phyloP scores from a whole-genome alignment of 2,329 filamentous ascomycete species.

The Scytalidium lignicola region DNA sequence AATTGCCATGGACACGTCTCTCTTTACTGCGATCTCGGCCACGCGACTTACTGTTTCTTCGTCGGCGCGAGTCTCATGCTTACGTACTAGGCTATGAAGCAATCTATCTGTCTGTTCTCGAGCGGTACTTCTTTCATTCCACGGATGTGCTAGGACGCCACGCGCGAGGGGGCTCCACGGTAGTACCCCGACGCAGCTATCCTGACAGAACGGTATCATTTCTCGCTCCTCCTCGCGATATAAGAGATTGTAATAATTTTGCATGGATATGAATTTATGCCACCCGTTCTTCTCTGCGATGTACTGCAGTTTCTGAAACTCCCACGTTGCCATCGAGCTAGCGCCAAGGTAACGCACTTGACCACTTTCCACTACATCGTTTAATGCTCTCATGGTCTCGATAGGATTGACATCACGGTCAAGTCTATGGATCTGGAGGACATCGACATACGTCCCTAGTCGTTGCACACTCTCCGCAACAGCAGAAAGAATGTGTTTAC shows the following conservation, averaged over 20 bases:
- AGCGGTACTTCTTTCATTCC: not conserved
- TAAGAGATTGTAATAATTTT: constrained; percentile 52
- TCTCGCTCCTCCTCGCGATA: constrained; percentile 54
- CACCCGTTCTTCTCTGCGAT: constrained; percentile 52
- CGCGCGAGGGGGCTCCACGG: constrained; percentile 29
- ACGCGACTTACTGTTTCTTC: constrained; percentile 32
- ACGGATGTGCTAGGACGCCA: constrained; percentile 23
- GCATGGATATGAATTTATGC: constrained; percentile 58
- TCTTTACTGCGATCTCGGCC: constrained; percentile 49
- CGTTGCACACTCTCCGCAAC: constrained; percentile 51
- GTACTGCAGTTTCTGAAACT: constrained; percentile 50
- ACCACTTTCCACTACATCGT: constrained; percentile 51
- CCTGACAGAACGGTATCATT: constrained; percentile 25
- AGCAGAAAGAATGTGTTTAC: constrained; percentile 59
- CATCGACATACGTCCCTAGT: constrained; percentile 42
- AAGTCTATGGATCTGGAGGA: constrained; percentile 54
- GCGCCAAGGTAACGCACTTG: constrained; percentile 46
- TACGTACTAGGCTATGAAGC: constrained; percentile 1
- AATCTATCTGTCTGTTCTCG: constrained; percentile 10
- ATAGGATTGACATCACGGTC: constrained; percentile 43
- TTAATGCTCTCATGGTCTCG: constrained; percentile 54
- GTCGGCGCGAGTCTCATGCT: constrained; percentile 16
- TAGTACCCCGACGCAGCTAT: constrained; percentile 26
- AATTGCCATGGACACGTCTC: constrained; percentile 50
- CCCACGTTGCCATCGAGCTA: constrained; percentile 49